Conservation (phyloP, 2,329 filamentous ascomycete species). For the Curvularia verruculosa region DNA sequence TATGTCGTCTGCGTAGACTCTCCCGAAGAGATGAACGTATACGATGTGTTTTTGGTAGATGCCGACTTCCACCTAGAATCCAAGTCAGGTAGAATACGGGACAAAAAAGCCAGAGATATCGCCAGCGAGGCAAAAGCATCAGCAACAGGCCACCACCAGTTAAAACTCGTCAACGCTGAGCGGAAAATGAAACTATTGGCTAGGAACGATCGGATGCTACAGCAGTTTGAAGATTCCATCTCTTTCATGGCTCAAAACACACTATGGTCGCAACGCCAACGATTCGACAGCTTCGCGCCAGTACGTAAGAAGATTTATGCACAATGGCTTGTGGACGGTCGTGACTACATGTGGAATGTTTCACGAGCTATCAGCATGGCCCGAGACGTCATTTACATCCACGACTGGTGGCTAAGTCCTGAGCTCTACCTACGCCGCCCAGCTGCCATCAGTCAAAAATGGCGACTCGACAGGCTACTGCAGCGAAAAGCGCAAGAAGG, state of each 20-base stretch:
- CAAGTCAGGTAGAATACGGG: slow-evolving; percentile 61
- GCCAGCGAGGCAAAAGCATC: slow-evolving; percentile 69
- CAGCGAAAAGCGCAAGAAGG: slow-evolving; percentile 92
- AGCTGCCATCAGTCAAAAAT: slow-evolving; percentile 95
- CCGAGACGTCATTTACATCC: slow-evolving; percentile 96
- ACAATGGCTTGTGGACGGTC: slow-evolving; percentile 94
- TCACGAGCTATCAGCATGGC: slow-evolving; percentile 96
- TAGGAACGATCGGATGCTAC: slow-evolving; percentile 84
- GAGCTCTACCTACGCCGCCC: slow-evolving; percentile 94
- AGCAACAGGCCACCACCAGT: slow-evolving; percentile 76
- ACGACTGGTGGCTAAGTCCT: slow-evolving; percentile 98
- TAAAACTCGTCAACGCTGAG: slow-evolving; percentile 90
- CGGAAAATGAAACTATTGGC: slow-evolving; percentile 90
- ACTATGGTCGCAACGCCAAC: slow-evolving; percentile 79
- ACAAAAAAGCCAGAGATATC: slow-evolving; percentile 65
- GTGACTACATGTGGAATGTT: slow-evolving; percentile 99
- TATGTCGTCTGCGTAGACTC: slow-evolving; percentile 99
- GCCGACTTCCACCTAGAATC: slow-evolving; percentile 82
- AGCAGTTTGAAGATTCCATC: slow-evolving; percentile 94
- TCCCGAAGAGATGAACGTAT: slow-evolving; percentile 97
- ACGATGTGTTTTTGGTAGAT: slow-evolving; percentile 97
- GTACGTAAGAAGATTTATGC: slow-evolving; percentile 86
- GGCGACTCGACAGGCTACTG: slow-evolving; percentile 91
- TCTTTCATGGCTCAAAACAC: slow-evolving; percentile 82
- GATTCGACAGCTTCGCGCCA: slow-evolving; percentile 93